Conservation (phyloP, 257 asterid species). For the Pogostemon cablin region DNA sequence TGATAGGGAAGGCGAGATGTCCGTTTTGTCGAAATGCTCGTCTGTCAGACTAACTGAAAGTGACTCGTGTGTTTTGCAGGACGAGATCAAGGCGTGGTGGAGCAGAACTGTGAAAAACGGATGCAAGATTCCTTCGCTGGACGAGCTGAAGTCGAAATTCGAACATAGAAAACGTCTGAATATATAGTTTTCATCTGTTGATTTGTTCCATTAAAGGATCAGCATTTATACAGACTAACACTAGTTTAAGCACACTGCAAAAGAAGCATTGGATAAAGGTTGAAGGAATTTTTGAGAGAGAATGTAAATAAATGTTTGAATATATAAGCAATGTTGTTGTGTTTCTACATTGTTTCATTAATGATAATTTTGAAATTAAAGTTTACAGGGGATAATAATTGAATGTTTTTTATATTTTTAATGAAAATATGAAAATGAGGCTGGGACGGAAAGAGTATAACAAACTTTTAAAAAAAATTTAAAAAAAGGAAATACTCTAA, state of each 20-base stretch:
- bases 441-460: too few species aligned
- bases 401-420: too few species aligned
- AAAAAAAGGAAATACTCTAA: too few species aligned
- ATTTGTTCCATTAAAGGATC: not conserved
- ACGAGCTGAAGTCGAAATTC: conserved; percentile 58
- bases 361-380: too few species aligned
- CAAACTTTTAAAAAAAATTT: too few species aligned
- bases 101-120: conserved; percentile 54
- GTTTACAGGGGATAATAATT: too few species aligned
- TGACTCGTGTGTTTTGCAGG: conserved; percentile 43
- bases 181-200: conserved; percentile 37
- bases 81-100: conserved; percentile 86
- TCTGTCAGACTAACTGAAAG: not conserved
- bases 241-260: not conserved
- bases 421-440: too few species aligned
- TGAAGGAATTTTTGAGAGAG: not conserved
- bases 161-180: conserved; percentile 48
- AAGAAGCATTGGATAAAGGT: conserved; percentile 13
- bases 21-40: not conserved
- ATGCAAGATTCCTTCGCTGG: conserved; percentile 56
- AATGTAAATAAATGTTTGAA: conserved; percentile 9
- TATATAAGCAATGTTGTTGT: not conserved
- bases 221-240: conserved; percentile 8
- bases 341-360: not conserved
- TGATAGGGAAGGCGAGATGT: not conserved